Conservation (phyloP, 2,329 filamentous ascomycete species). For the Fusarium pseudonygamai region DNA sequence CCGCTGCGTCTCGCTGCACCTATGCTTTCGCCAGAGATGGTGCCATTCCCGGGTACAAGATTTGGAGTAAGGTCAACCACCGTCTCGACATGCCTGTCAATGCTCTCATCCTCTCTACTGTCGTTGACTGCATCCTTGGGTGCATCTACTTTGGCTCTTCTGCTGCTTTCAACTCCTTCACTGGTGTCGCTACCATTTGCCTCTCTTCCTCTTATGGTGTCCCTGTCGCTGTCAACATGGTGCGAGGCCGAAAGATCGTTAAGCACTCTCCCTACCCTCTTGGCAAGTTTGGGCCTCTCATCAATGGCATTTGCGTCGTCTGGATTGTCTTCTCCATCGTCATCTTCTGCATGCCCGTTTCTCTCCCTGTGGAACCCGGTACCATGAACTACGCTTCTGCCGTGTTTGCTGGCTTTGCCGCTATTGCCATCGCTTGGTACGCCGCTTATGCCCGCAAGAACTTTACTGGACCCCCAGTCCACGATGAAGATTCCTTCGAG, state of each 20-base stretch:
- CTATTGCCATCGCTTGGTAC: conserved; percentile 71
- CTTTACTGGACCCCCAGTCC: conserved; percentile 65
- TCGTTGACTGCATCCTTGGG: conserved; percentile 75
- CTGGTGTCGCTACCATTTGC: conserved; percentile 82
- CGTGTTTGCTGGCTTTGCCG: conserved; percentile 70
- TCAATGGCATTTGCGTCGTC: conserved; percentile 73
- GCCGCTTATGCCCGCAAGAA: conserved; percentile 69
- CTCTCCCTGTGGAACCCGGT: conserved; percentile 63
- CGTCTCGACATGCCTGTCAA: conserved; percentile 75
- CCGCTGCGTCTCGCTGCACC: conserved; percentile 77
- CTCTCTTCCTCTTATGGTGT: conserved; percentile 79
- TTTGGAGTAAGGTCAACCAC: conserved; percentile 74
- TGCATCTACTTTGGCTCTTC: conserved; percentile 82
- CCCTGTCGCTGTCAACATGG: conserved; percentile 76
- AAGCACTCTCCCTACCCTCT: conserved; percentile 73
- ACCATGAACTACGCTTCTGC: conserved; percentile 75
- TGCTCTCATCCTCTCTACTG: conserved; percentile 73
- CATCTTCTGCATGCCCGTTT: conserved; percentile 79
- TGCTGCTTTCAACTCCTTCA: conserved; percentile 83
- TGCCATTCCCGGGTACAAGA: conserved; percentile 73
- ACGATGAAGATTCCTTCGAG: conserved; percentile 9
- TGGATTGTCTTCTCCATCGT: conserved; percentile 78
- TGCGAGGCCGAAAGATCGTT: conserved; percentile 74
- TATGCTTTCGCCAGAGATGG: conserved; percentile 81
- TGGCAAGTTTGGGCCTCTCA: conserved; percentile 72